phyloP scores from a whole-genome alignment of 495 filamentous ascomycete genomes.

The Amniculicola lignicola region DNA sequence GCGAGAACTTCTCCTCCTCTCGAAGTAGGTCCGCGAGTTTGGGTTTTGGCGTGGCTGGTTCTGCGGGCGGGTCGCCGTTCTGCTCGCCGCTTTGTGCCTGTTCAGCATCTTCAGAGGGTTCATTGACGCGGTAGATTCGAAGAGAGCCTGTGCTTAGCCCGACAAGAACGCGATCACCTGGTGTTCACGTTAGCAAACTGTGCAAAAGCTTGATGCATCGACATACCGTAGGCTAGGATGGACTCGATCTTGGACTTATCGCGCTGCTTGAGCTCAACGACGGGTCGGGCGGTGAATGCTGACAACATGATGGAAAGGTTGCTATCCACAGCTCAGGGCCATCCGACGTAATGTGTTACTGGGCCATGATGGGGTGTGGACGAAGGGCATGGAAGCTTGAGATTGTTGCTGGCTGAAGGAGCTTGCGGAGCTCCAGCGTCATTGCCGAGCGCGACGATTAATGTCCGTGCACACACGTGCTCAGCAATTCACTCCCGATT shows the following conservation, averaged over 20 bases:
- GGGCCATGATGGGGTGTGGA: conserved; percentile 7
- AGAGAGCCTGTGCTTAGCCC: conserved; percentile 86
- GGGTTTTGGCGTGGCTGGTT: conserved; percentile 39
- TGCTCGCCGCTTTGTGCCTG: conserved; percentile 34
- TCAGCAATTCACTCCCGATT: too few relatives aligned
- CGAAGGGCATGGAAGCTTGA: too few relatives aligned
- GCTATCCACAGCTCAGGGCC: not conserved
- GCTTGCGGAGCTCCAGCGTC: too few relatives aligned
- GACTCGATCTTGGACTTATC: conserved; percentile 96
- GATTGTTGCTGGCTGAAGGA: too few relatives aligned
- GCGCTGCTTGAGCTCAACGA: conserved; percentile 90
- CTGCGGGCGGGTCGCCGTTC: conserved; percentile 35
- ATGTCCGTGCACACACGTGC: too few relatives aligned
- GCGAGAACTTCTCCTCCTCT: conserved; percentile 90
- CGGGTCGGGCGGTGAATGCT: conserved; percentile 92
- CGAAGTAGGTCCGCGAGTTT: conserved; percentile 80
- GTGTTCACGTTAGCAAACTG: conserved; percentile 14
- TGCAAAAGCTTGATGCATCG: not conserved
- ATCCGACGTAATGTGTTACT: conserved; percentile 1
- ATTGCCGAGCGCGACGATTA: not conserved
- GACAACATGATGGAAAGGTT: conserved; percentile 69
- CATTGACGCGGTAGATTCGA: conserved; percentile 86
- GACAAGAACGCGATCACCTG: conserved; percentile 83
- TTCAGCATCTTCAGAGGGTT: conserved; percentile 45
- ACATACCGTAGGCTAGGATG: conserved; percentile 78